Base-by-base conservation (phyloP, 2,329 filamentous ascomycete species). In the Trichoderma simmonsii region DNA sequence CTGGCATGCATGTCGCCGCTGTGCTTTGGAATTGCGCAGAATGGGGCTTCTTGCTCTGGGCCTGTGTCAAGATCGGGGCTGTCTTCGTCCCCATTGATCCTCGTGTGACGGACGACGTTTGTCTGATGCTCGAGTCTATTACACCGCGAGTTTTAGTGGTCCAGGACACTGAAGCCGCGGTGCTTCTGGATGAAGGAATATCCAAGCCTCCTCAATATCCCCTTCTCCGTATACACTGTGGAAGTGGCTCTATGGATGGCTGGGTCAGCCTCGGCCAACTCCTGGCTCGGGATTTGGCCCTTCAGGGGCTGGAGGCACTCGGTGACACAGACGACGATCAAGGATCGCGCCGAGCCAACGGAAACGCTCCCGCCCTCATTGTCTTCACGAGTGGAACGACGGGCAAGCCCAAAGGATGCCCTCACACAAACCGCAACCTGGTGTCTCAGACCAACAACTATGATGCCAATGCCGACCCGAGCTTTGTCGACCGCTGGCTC, bases 301-400 rank as follows among this genome's bases (percentile, higher is more conserved):
- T 30, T 71, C 59, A 71, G 60, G 60, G 68, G 68, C 48, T 43
- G 14, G 30, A 39, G 30, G n/a, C 11, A 11, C 65, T 48, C 43
- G 68, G 60, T 63, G 65, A 48, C 59, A 69, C 69, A 60, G 32
- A 32, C 39, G 54, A 56, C 51, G 61, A 70, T 60, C 67, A 65
- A 65, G 71, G 71, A 34, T 39, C 67, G 60, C 67, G 54, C 59
- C 60, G 43, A 66, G 11, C 60, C 39, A 39, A 36, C 67, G 67
- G 67, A 61, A 62, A 21, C 36, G 21, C 79, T 63, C 79, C 76
- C 7, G 80, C 81, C 6, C 77, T 85, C 56, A 81, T 86, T 62
- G 78, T 86, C 36, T 86, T 86, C 76, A 86, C 84, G 24, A 86
- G 84, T 73, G 85, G 85, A 24, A 86, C 84, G n/a, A 86, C 84